Evolutionary conservation across 129 eudicot species (phyloP).

Genomic region (Saussurea involucrata): DNA sequence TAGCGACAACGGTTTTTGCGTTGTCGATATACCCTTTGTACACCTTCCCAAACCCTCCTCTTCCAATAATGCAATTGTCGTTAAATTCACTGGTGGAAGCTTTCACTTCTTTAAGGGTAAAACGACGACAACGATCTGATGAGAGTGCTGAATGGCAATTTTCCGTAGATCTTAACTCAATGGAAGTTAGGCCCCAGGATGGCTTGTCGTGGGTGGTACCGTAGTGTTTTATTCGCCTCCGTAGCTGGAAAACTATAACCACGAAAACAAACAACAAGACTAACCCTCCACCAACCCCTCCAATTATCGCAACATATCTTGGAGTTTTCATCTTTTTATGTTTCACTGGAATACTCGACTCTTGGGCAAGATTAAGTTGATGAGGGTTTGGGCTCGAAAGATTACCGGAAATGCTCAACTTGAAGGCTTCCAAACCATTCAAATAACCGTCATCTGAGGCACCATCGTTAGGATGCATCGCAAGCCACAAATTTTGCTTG

Average conservation of each 20-base stretch:
- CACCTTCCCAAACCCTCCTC: slow-evolving; percentile 67
- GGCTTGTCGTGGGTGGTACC: slow-evolving; percentile 40
- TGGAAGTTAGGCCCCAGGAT: slow-evolving; percentile 26
- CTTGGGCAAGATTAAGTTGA: neutral
- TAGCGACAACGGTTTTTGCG: slow-evolving; percentile 32
- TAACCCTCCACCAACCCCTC: slow-evolving; percentile 22
- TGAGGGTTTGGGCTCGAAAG: slow-evolving; percentile 47
- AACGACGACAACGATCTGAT: slow-evolving; percentile 44
- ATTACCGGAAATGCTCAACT: slow-evolving; percentile 33
- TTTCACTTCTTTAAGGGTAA: slow-evolving; percentile 40
- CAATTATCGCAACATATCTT: slow-evolving; percentile 3
- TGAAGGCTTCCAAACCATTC: slow-evolving; percentile 59
- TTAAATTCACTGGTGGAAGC: slow-evolving; percentile 38
- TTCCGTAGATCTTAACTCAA: slow-evolving; percentile 20
- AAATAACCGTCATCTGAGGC: slow-evolving; percentile 23
- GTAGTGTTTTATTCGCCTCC: neutral
- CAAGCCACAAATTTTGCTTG: slow-evolving; percentile 40
- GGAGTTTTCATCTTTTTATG: neutral
- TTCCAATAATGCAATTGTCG: slow-evolving; percentile 40
- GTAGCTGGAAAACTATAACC: neutral
- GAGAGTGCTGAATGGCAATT: slow-evolving; percentile 25
- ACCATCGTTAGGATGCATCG: slow-evolving; percentile 30
- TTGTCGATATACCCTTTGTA: slow-evolving; percentile 46
- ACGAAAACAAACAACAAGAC: neutral
- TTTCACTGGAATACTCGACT: neutral